Evolutionary conservation across 2,329 filamentous ascomycete species (phyloP), one percentile per base, ranked within the genome.

Genomic region (Trichoderma atroviride): DNA sequence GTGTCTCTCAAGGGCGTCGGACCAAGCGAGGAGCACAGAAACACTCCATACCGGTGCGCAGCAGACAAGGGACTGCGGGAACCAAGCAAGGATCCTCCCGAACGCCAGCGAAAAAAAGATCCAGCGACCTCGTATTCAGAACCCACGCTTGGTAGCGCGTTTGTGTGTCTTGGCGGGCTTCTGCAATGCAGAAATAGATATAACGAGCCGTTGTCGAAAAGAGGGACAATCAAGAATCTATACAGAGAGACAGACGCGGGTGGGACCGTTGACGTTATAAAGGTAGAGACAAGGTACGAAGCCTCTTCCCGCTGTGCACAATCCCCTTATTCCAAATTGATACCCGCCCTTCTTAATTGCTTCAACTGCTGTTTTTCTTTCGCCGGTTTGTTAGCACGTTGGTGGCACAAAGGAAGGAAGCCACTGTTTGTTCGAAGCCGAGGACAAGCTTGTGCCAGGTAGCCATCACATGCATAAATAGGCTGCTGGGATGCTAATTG

Each of bases 21-120:
- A 22, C 37, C 64, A 67, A 67, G 64, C 53, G 63, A 67, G 52
- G 62, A 33, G 62, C 16, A 47, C 37, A 59, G 64, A 67, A 59
- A 52, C 64, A 67, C 55, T 16, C 55, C 64, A 58, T 59, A 33
- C 40, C 55, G 40, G 16, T 59, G 55, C 31, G 37, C 53, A 29
- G 55, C 40, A 37, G 22, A 40, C 40, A 52, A 67, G 64, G 64
- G 64, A 50, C 64, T 52, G 63, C 64, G 43, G 40, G 31, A 67
- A 16, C 64, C 37, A 22, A 35, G n/a, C 64, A 58, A 59, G 64
- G 64, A n/a, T 59, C 55, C 9, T 37, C 40, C 53, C 50, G 37
- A 43, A 52, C 63, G 19, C 60, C 63, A 52, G 63, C 63, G 55
- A 55, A 52, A 52, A 35, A 52, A 56, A 67, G 50, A 37, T n/a